Evolutionary conservation across 1,139 yeast species (phyloP).

Genomic region (Saccharomyces pastorianus): DNA sequence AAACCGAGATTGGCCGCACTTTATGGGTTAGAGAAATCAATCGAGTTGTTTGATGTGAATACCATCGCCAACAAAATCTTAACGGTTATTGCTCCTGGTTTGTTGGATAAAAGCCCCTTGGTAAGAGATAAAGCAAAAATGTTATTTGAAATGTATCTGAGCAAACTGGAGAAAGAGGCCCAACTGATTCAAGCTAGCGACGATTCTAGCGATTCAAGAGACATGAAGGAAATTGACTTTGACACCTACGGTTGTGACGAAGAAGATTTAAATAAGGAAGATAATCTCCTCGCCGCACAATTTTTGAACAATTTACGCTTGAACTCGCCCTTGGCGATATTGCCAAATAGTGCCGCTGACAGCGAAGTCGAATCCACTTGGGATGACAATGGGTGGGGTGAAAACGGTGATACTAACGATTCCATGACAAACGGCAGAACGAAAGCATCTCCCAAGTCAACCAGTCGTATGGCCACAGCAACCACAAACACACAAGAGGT

Average conservation of each 20-base stretch:
- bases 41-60: conserved; percentile 61
- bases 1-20: conserved; percentile 76
- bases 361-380: conserved; percentile 3
- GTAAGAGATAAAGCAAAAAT: conserved; percentile 67
- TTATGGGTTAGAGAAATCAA: conserved; percentile 58
- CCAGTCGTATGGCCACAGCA: conserved; percentile 1
- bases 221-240: conserved; percentile 22
- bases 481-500: neutral
- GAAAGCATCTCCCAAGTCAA: neutral
- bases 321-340: neutral
- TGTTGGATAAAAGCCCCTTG: conserved; percentile 63
- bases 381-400: neutral
- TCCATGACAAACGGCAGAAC: neutral
- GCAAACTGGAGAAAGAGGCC: conserved; percentile 58
- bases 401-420: neutral
- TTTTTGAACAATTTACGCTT: conserved; percentile 25
- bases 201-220: conserved; percentile 33
- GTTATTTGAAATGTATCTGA: conserved; percentile 57
- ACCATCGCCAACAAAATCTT: conserved; percentile 76
- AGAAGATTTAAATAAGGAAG: conserved; percentile 8
- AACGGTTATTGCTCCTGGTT: conserved; percentile 76
- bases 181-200: conserved; percentile 43
- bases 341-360: neutral
- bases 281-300: conserved; percentile 10
- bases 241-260: conserved; percentile 19